Evolutionary conservation across 1,284 basidiomycete species (phyloP).

Genomic region (Ustilago curta): DNA sequence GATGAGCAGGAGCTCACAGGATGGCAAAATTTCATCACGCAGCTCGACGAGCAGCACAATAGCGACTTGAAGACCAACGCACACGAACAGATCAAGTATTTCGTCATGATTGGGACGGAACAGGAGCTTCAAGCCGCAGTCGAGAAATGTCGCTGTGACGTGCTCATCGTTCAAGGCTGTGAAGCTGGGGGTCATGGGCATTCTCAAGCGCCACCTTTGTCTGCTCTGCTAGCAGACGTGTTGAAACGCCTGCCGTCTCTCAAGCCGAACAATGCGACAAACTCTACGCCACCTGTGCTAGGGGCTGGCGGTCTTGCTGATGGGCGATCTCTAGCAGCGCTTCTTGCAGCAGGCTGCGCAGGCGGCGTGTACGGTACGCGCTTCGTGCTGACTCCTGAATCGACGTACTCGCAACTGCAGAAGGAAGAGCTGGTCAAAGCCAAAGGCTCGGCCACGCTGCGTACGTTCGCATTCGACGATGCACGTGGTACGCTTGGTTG

Average conservation of each 20-base stretch:
- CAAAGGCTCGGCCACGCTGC: slow-evolving; percentile 43
- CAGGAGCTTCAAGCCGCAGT: slow-evolving; percentile 52
- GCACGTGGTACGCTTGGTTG: slow-evolving; percentile 64
- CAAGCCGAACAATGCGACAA: slow-evolving; percentile 29
- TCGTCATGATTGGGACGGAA: slow-evolving; percentile 57
- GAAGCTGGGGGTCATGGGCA: slow-evolving; percentile 66
- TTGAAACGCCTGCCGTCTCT: slow-evolving; percentile 19
- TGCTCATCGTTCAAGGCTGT: slow-evolving; percentile 59
- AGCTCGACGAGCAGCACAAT: slow-evolving; percentile 47
- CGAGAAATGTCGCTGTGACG: slow-evolving; percentile 52
- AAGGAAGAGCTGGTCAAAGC: slow-evolving; percentile 57
- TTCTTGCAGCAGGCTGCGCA: slow-evolving; percentile 61
- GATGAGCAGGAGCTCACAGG: slow-evolving; percentile 41
- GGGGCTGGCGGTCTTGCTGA: slow-evolving; percentile 63
- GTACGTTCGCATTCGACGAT: slow-evolving; percentile 65
- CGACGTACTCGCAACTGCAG: slow-evolving; percentile 56
- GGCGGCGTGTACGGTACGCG: slow-evolving; percentile 65
- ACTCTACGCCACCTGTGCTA: slow-evolving; percentile 40
- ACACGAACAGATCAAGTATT: slow-evolving; percentile 47
- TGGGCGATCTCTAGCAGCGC: slow-evolving; percentile 52
- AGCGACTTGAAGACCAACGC: slow-evolving; percentile 21
- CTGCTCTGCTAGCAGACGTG: slow-evolving; percentile 41
- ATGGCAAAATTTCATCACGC: slow-evolving; percentile 48
- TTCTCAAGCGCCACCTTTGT: slow-evolving; percentile 57
- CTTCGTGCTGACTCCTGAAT: slow-evolving; percentile 64